These are phyloP conservation scores for Albatrellus ellisii DNA, from an alignment of 768 basidiomycete genomes.

Conservation along the genomic window DNA sequence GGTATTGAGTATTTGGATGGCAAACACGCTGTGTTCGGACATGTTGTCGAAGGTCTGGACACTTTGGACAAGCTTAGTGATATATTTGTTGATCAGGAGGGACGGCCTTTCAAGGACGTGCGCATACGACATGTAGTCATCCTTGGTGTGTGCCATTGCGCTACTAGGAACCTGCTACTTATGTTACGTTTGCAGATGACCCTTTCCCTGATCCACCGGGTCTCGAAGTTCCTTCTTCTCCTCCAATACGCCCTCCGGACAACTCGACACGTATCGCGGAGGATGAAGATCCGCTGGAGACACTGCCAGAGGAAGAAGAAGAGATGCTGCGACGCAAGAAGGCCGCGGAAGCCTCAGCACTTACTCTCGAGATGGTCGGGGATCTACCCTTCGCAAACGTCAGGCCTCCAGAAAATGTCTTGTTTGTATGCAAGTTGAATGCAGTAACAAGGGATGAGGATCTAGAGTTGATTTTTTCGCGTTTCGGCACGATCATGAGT, in stretches of 20 bases:
- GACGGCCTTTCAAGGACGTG: slow-evolving; percentile 87
- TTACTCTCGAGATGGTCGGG: slow-evolving; percentile 99
- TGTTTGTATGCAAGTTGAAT: slow-evolving; percentile 98
- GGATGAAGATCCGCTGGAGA: slow-evolving; percentile 81
- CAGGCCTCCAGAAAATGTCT: slow-evolving; percentile 92
- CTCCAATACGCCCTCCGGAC: slow-evolving; percentile 75
- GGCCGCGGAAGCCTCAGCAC: slow-evolving; percentile 83
- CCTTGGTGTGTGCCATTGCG: slow-evolving; percentile 45
- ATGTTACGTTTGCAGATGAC: slow-evolving; percentile 48
- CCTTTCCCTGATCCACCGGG: slow-evolving; percentile 85
- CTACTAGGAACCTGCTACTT: background rate
- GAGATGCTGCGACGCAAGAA: slow-evolving; percentile 73
- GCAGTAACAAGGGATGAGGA: slow-evolving; percentile 93
- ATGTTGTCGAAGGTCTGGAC: slow-evolving; percentile 88
- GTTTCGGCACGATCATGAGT: slow-evolving; percentile 92
- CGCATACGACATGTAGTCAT: slow-evolving; percentile 93
- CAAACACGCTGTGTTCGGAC: slow-evolving; percentile 85
- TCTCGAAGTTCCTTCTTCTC: slow-evolving; percentile 55
- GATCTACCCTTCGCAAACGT: slow-evolving; percentile 98
- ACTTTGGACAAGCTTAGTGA: slow-evolving; percentile 91
- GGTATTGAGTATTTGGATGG: slow-evolving; percentile 94
- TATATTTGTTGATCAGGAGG: slow-evolving; percentile 77
- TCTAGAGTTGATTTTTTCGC: slow-evolving; percentile 91
- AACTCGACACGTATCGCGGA: slow-evolving; percentile 85
- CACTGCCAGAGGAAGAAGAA: slow-evolving; percentile 75